Conservation (phyloP, 1,139 yeast genomes). For the Keqinozyma sinolaborantium region DNA sequence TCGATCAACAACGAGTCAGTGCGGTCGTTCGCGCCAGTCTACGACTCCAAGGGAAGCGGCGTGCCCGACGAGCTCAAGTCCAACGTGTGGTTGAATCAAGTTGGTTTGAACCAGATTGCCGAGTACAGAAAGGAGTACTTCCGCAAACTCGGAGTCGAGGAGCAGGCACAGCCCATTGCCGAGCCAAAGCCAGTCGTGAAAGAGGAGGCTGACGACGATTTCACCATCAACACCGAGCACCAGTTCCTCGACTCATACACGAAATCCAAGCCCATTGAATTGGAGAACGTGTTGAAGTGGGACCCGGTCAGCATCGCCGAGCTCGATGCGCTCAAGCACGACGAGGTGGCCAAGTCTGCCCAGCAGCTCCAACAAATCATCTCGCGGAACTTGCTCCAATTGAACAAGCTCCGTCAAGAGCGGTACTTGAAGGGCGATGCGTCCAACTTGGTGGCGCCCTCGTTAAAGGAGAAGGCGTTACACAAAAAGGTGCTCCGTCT, state of each 20-base stretch:
- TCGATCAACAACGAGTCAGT: slow-evolving; percentile 40
- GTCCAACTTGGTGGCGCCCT: slow-evolving; percentile 26
- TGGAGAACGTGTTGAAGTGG: slow-evolving; percentile 34
- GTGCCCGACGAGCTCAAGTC: slow-evolving; percentile 62
- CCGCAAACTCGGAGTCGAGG: slow-evolving; percentile 13
- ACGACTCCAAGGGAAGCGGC: slow-evolving; percentile 69
- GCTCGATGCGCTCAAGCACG: slow-evolving; percentile 23
- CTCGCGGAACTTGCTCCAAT: slow-evolving; percentile 50
- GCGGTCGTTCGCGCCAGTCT: slow-evolving; percentile 74
- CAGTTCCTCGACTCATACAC: slow-evolving; percentile 10
- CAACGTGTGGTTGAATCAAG: slow-evolving; percentile 74
- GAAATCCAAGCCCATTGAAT: slow-evolving; percentile 13
- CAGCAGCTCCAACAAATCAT: slow-evolving; percentile 46
- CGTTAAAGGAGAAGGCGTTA: slow-evolving; percentile 23
- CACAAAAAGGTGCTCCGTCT: slow-evolving; percentile 43
- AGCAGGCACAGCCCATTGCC: slow-evolving; percentile 1
- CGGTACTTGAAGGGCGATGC: slow-evolving; percentile 40
- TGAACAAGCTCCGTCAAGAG: slow-evolving; percentile 62
- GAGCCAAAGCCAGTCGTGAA: slow-evolving; percentile 4
- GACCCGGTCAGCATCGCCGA: slow-evolving; percentile 29
- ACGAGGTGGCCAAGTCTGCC: slow-evolving; percentile 23
- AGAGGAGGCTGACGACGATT: slow-evolving; percentile 3
- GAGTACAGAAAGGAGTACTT: slow-evolving; percentile 29
- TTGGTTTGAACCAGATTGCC: slow-evolving; percentile 54
- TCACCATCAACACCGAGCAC: slow-evolving; percentile 5